Percentiles rank a stretch among this genome's conserved stretches.
phyloP scores from a whole-genome alignment of 495 filamentous ascomycete genomes.

The Xylaria intraflava region DNA sequence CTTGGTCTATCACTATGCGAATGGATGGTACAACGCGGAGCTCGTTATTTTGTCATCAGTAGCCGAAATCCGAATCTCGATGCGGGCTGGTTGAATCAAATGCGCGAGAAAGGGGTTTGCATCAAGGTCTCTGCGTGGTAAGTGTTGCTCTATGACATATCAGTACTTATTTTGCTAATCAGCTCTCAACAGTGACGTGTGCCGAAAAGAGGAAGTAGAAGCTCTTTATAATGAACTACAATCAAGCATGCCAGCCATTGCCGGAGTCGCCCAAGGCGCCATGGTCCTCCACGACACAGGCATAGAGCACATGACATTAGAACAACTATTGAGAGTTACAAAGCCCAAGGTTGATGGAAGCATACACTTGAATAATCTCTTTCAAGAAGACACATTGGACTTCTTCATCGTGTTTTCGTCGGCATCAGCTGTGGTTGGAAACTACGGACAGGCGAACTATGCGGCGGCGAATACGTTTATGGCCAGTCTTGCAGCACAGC shows the following conservation, averaged over 20 bases:
- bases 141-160: too few species aligned
- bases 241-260: conserved; percentile 29
- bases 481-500: conserved; percentile 26
- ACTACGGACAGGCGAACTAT: conserved; percentile 43
- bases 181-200: too few species aligned
- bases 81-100: conserved; percentile 26
- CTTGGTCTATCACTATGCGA: conserved; percentile 39
- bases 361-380: conserved; percentile 27
- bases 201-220: too few species aligned
- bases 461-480: conserved; percentile 47
- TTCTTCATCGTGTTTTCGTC: conserved; percentile 40
- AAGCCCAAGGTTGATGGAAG: conserved; percentile 33
- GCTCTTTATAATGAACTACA: conserved; percentile 1
- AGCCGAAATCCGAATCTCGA: conserved; percentile 40
- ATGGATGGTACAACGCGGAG: conserved; percentile 42
- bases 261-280: conserved; percentile 37
- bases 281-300: conserved; percentile 34
- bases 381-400: conserved; percentile 33
- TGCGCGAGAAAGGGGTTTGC: conserved; percentile 2
- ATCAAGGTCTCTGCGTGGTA: conserved; percentile 10
- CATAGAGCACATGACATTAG: conserved; percentile 27
- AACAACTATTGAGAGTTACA: conserved; percentile 18
- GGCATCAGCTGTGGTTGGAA: conserved; percentile 27
- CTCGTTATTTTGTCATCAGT: conserved; percentile 34
- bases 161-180: too few species aligned